phyloP scores from a whole-genome alignment of 495 filamentous ascomycete species.

The Saxophila tyrrhenica region DNA sequence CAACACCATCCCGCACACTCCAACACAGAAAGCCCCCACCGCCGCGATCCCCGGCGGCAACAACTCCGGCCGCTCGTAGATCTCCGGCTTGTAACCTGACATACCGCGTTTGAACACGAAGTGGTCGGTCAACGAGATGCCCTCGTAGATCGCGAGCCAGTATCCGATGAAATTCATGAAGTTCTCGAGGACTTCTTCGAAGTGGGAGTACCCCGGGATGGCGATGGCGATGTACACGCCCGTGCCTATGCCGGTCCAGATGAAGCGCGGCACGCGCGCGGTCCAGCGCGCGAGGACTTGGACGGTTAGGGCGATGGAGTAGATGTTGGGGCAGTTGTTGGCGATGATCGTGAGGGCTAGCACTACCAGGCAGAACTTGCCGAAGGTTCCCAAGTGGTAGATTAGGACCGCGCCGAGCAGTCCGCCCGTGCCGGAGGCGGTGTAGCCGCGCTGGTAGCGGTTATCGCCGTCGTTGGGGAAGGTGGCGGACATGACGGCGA shows the following conservation, averaged over 20 bases:
- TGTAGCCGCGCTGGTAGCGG: slow-evolving; percentile 52
- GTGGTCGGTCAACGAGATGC: slow-evolving; percentile 61
- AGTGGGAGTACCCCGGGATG: slow-evolving; percentile 66
- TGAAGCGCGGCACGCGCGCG: slow-evolving; percentile 60
- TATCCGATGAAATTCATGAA: slow-evolving; percentile 57
- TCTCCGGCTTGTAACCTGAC: slow-evolving; percentile 47
- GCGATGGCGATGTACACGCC: slow-evolving; percentile 62
- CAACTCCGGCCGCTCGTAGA: slow-evolving; percentile 46
- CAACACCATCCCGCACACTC: slow-evolving; percentile 58
- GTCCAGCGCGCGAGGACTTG: slow-evolving; percentile 57
- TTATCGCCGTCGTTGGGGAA: slow-evolving; percentile 36
- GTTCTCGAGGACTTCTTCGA: slow-evolving; percentile 59
- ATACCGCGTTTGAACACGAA: slow-evolving; percentile 63
- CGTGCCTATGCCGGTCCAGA: slow-evolving; percentile 63
- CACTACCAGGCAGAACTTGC: slow-evolving; percentile 72
- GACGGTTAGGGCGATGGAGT: slow-evolving; percentile 65
- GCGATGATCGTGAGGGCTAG: slow-evolving; percentile 70
- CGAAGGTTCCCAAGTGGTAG: slow-evolving; percentile 58
- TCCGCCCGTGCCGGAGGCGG: slow-evolving; percentile 53
- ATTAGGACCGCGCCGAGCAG: slow-evolving; percentile 57
- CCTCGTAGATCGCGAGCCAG: slow-evolving; percentile 77
- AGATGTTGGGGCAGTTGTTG: slow-evolving; percentile 85
- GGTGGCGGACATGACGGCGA: slow-evolving; percentile 59
- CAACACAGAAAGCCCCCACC: slow-evolving; percentile 52
- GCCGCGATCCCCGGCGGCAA: slow-evolving; percentile 67